These are phyloP conservation scores for Colletotrichum phormii DNA, from an alignment of 2,329 filamentous ascomycete species.

Conservation along the genomic window DNA sequence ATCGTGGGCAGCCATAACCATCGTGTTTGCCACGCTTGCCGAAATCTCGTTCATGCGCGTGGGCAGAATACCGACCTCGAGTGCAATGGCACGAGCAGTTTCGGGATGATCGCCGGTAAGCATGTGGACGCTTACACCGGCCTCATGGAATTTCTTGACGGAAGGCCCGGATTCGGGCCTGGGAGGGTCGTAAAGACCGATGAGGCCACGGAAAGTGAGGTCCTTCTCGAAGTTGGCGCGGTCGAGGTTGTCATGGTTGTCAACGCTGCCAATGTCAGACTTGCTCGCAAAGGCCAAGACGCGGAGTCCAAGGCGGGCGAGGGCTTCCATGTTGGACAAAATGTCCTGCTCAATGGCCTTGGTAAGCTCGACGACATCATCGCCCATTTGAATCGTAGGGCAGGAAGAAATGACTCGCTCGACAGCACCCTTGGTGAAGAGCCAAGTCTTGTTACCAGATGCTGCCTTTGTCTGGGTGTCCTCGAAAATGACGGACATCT, in stretches of 20 bases:
- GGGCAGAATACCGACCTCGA: slow-evolving; percentile 72
- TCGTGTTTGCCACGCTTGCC: slow-evolving; percentile 65
- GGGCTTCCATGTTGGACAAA: slow-evolving; percentile 74
- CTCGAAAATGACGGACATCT: slow-evolving; percentile 78
- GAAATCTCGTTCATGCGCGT: slow-evolving; percentile 61
- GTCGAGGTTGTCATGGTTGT: slow-evolving; percentile 55
- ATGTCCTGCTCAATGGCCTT: slow-evolving; percentile 67
- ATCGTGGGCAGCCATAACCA: slow-evolving; percentile 75
- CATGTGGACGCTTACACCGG: slow-evolving; percentile 75
- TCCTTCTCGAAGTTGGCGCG: slow-evolving; percentile 70
- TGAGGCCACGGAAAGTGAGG: slow-evolving; percentile 74
- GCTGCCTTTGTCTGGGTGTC: slow-evolving; percentile 45
- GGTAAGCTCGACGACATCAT: slow-evolving; percentile 59
- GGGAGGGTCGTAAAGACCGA: slow-evolving; percentile 80
- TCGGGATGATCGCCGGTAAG: slow-evolving; percentile 77
- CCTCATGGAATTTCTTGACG: slow-evolving; percentile 68
- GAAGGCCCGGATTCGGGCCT: slow-evolving; percentile 73
- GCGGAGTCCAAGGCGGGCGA: slow-evolving; percentile 75
- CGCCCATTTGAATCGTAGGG: slow-evolving; percentile 59
- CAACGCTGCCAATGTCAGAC: slow-evolving; percentile 50
- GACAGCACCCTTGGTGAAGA: slow-evolving; percentile 76
- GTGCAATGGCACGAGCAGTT: slow-evolving; percentile 73
- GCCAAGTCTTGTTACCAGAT: slow-evolving; percentile 49
- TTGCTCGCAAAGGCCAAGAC: slow-evolving; percentile 74
- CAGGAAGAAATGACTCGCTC: slow-evolving; percentile 76